A percentile compares a stretch with the other conserved stretches of the same genome.
phyloP scores from a whole-genome alignment of 2,329 filamentous ascomycete species.

The Verticillium alfalfae region DNA sequence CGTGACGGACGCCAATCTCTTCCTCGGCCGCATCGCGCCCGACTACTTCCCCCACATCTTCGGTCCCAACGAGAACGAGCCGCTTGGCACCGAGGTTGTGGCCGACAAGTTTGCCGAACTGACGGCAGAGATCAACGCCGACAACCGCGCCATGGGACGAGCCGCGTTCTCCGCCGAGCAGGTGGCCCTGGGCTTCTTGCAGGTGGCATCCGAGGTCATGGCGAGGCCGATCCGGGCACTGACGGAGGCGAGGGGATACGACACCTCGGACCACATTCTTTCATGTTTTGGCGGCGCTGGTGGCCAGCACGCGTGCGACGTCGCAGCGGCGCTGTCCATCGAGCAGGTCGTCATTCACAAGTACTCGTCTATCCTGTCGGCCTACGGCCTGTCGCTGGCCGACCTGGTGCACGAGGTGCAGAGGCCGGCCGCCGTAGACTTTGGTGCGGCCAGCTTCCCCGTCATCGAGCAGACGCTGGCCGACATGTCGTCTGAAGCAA shows the following conservation, averaged over 20 bases:
- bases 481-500: constrained; percentile 29
- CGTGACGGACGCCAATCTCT: constrained; percentile 67
- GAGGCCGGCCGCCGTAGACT: constrained; percentile 26
- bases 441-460: constrained; percentile 8
- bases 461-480: constrained; percentile 16
- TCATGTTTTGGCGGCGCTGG: constrained; percentile 29
- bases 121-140: constrained; percentile 33
- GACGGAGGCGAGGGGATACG: constrained; percentile 27
- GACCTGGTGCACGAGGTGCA: constrained; percentile 35
- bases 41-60: constrained; percentile 72
- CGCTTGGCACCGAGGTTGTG: constrained; percentile 34
- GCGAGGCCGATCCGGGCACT: constrained; percentile 26
- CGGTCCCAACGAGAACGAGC: constrained; percentile 59
- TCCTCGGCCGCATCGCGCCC: constrained; percentile 53
- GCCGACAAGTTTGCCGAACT: constrained; percentile 33
- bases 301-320: constrained; percentile 37
- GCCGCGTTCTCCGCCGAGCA: constrained; percentile 23
- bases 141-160: constrained; percentile 19
- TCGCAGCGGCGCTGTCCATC: constrained; percentile 37
- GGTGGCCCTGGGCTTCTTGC: constrained; percentile 27
- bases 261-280: constrained; percentile 26
- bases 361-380: constrained; percentile 39
- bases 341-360: constrained; percentile 34
- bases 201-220: constrained; percentile 30
- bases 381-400: constrained; percentile 39